Evolutionary conservation across 1,139 yeast species (phyloP).

Genomic region (Magnusiomyces ingens): DNA sequence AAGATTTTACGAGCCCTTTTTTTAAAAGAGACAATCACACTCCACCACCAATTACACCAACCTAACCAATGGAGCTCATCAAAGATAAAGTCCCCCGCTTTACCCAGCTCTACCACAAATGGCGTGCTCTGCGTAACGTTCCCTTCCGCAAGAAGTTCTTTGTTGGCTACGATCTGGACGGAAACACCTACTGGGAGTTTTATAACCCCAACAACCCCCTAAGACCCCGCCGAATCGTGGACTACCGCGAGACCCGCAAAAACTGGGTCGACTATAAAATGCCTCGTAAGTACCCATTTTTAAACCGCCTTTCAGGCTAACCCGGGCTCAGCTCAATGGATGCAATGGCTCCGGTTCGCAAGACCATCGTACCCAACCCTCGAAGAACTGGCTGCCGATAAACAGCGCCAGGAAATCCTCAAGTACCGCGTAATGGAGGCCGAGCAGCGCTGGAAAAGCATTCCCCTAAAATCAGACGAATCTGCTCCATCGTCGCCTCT

Average conservation of each 20-base stretch:
- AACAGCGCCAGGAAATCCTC: slow-evolving; percentile 48
- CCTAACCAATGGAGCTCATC: slow-evolving; percentile 38
- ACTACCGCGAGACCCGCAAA: slow-evolving; percentile 30
- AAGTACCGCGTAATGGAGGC: slow-evolving; percentile 53
- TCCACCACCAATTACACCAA: no score
- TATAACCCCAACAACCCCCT: slow-evolving; percentile 37
- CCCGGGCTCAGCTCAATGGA: slow-evolving; percentile 54
- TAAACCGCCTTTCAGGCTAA: background rate
- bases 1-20: no score
- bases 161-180: slow-evolving; percentile 64
- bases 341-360: slow-evolving; percentile 70
- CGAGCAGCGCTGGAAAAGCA: slow-evolving; percentile 49
- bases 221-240: slow-evolving; percentile 37
- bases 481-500: slow-evolving; percentile 7
- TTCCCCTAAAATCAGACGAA: slow-evolving; percentile 29
- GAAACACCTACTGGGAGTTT: slow-evolving; percentile 83
- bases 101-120: slow-evolving; percentile 44
- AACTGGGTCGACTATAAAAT: slow-evolving; percentile 39
- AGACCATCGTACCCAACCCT: slow-evolving; percentile 55
- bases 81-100: slow-evolving; percentile 31
- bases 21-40: no score
- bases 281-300: slow-evolving; percentile 28
- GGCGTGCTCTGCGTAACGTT: slow-evolving; percentile 54
- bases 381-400: slow-evolving; percentile 54
- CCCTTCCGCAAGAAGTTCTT: slow-evolving; percentile 53